Conservation (phyloP, 768 basidiomycete genomes). For the Macrolepiota dolichaula region DNA sequence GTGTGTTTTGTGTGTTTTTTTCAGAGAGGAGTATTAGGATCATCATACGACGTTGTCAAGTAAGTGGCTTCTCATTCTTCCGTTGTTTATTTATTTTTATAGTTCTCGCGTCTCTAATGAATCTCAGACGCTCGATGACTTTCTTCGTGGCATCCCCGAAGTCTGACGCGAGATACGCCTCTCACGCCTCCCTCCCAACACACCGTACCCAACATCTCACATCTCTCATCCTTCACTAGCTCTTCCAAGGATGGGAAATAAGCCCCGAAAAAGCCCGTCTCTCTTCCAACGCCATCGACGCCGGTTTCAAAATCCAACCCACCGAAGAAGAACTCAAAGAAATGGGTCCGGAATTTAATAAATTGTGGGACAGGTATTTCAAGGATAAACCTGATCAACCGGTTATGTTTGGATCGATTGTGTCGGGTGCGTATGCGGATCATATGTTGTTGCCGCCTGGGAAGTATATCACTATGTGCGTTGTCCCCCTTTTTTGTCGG, state of each 20-base stretch:
- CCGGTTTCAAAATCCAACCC: constrained; percentile 75
- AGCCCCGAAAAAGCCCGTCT: constrained; percentile 67
- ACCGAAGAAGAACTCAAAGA: constrained; percentile 68
- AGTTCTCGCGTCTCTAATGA: constrained; percentile 72
- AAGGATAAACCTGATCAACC: constrained; percentile 81
- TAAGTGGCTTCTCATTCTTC: constrained; percentile 22
- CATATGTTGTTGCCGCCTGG: constrained; percentile 68
- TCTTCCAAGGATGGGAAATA: constrained; percentile 63
- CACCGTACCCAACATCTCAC: not conserved
- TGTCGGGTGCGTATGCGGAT: constrained; percentile 56
- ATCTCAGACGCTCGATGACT: constrained; percentile 59
- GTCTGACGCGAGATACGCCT: constrained; percentile 44
- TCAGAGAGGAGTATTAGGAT: constrained; percentile 73
- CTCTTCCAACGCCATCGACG: constrained; percentile 70
- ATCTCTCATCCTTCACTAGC: constrained; percentile 22
- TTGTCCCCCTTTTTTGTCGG: not conserved
- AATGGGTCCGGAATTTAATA: constrained; percentile 74
- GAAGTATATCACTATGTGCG: constrained; percentile 65
- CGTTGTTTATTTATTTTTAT: too few species aligned
- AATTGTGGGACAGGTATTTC: constrained; percentile 68
- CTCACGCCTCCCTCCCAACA: not conserved
- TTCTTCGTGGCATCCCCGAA: constrained; percentile 64
- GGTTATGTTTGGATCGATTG: constrained; percentile 72
- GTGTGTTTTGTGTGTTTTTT: not conserved
- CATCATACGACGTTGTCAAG: constrained; percentile 69